Evolutionary conservation across 1,284 basidiomycete genomes (phyloP).

Genomic region (Fomitiporia mediterranea): DNA sequence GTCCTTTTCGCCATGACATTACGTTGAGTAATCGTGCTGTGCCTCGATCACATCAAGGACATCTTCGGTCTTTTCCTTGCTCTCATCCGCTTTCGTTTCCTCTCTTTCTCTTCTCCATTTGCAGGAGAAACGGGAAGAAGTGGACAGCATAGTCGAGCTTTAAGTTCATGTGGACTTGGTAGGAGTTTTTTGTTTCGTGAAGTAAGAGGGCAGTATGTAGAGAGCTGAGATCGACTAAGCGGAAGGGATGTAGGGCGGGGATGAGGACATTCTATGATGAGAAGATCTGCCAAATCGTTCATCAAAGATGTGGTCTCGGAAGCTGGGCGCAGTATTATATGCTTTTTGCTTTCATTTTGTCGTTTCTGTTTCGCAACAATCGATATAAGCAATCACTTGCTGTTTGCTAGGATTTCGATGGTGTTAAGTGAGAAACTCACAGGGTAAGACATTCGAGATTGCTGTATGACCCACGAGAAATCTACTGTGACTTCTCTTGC

Average conservation of each 20-base stretch:
- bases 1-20: too few relatives aligned
- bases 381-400: too few relatives aligned
- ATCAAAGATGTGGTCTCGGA: not conserved
- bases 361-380: not conserved
- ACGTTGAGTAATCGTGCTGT: too few relatives aligned
- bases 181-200: not conserved
- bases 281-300: not conserved
- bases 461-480: not conserved
- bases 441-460: not conserved
- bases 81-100: not conserved
- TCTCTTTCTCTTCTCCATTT: not conserved
- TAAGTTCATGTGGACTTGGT: not conserved
- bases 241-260: too few relatives aligned
- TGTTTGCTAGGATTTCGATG: too few relatives aligned
- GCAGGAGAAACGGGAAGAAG: not conserved
- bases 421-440: not conserved
- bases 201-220: not conserved
- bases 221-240: too few relatives aligned
- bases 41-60: too few relatives aligned
- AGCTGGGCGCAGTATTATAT: not conserved
- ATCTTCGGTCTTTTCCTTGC: not conserved
- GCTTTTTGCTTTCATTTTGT: too few relatives aligned
- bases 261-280: not conserved
- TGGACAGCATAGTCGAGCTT: not conserved
- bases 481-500: not conserved